Evolutionary conservation across 345 rosid species (phyloP), one percentile per base, ranked within the genome.

Genomic region (Acer saccharum): DNA sequence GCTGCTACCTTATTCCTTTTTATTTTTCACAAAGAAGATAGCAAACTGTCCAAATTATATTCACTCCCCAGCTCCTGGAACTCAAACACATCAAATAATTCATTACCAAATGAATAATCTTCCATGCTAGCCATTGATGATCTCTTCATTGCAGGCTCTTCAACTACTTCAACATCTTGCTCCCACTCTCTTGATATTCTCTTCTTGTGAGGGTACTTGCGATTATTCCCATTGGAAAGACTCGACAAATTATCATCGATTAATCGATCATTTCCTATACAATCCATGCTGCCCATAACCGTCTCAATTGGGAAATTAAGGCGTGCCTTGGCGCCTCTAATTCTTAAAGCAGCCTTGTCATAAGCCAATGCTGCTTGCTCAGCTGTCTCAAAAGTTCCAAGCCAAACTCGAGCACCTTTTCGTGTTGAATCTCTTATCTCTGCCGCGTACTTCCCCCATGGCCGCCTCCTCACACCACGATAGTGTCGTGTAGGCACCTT

Each of bases 291-390:
- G 2, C 72, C 83, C 81, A 83, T 77, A 27, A 89, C 92, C 1
- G 80, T 79, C 48, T 89, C 91, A 8, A 84, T 66, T 10, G 95
- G 92, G 84, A 95, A 95, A 76, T 93, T 93, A 1, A 94, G 93
- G 78, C 78, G 78, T 32, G 97, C 92, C 69, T 86, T 91, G 6
- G 86, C 70, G 4, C 98, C 98, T 86, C 98, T 84, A 1, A 91
- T 94, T 81, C 86, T 88, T 68, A 94, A 83, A 11, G 97, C 97
- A 64, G 98, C 98, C 83, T 89, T 91, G 73, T 94, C 98, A 63
- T 94, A 94, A 55, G 97, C 97, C 89, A 91, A 77, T 21, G 98
- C 98, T 1, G 98, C 98, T 82, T 89, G 93, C 72, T 95, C 98
- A 14, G 97, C 97, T 0, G 97, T 91, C 8, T 84, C 86, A 62